These are phyloP conservation scores for Tephrocybe sp. DNA, from an alignment of 768 basidiomycete genomes.

Conservation along the genomic window DNA sequence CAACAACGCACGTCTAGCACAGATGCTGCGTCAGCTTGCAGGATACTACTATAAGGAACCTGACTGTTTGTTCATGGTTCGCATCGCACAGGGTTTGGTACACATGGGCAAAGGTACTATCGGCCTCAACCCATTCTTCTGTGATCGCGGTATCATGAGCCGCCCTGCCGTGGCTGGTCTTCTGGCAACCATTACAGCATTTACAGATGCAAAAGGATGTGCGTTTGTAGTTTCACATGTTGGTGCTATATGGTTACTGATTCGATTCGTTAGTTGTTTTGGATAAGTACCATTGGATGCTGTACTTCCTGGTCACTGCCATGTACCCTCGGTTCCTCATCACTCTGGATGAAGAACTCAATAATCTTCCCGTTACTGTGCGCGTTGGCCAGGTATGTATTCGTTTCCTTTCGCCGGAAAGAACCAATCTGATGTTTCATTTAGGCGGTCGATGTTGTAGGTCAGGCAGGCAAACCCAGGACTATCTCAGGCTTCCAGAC, in stretches of 20 bases:
- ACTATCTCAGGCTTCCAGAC: slow-evolving; percentile 99
- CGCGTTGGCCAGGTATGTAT: slow-evolving; percentile 82
- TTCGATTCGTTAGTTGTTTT: slow-evolving; percentile 67
- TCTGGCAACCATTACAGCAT: slow-evolving; percentile 83
- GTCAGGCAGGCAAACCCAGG: slow-evolving; percentile 95
- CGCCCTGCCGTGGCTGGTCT: slow-evolving; percentile 87
- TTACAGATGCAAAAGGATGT: slow-evolving; percentile 94
- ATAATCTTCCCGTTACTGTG: slow-evolving; percentile 84
- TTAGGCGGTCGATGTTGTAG: slow-evolving; percentile 95
- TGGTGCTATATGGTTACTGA: neutral
- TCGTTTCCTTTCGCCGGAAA: neutral
- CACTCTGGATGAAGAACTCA: slow-evolving; percentile 90
- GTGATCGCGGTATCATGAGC: slow-evolving; percentile 87
- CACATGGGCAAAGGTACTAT: slow-evolving; percentile 99
- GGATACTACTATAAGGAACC: slow-evolving; percentile 99
- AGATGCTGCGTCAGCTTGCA: slow-evolving; percentile 95
- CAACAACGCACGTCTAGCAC: slow-evolving; percentile 96
- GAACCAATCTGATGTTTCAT: neutral
- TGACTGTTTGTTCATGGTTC: slow-evolving; percentile 94
- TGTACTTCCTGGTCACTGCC: slow-evolving; percentile 91
- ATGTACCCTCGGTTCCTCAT: slow-evolving; percentile 99
- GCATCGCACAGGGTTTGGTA: slow-evolving; percentile 94
- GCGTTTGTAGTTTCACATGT: slow-evolving; percentile 34
- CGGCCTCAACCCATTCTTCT: slow-evolving; percentile 95
- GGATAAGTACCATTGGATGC: slow-evolving; percentile 98